phyloP scores from a whole-genome alignment of 2,329 filamentous ascomycete species.

The Pseudogymnoascus sp. region DNA sequence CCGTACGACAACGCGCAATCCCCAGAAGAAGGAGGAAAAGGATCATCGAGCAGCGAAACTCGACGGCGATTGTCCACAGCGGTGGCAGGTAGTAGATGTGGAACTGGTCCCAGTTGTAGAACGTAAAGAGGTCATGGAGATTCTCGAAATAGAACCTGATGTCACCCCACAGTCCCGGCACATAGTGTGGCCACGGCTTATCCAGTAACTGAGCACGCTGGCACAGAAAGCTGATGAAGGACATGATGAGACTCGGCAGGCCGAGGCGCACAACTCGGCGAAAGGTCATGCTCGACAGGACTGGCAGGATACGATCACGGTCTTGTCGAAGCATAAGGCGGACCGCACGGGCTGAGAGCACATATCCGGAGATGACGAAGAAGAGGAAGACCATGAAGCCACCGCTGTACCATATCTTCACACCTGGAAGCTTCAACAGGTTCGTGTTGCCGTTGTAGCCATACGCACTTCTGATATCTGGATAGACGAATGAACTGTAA shows the following conservation, averaged over 20 bases:
- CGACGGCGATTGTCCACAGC: conserved; percentile 31
- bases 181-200: neutral
- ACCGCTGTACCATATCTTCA: conserved; percentile 34
- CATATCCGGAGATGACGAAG: conserved; percentile 46
- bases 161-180: neutral
- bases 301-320: conserved; percentile 31
- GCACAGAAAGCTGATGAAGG: conserved; percentile 27
- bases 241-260: conserved; percentile 38
- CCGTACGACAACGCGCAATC: conserved; percentile 19
- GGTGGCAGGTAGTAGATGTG: conserved; percentile 28
- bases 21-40: conserved; percentile 28
- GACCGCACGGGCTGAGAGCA: conserved; percentile 39
- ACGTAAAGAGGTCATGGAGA: neutral
- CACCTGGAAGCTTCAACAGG: conserved; percentile 37
- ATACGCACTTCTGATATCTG: conserved; percentile 15
- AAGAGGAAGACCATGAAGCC: conserved; percentile 45
- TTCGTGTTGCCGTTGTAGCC: conserved; percentile 30
- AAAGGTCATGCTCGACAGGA: conserved; percentile 41
- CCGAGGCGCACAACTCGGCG: conserved; percentile 41
- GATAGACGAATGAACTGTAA: neutral
- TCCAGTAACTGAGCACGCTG: conserved; percentile 1
- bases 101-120: conserved; percentile 2
- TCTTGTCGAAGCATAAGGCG: conserved; percentile 35
- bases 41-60: conserved; percentile 31
- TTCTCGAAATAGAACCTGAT: conserved; percentile 1